Base-by-base conservation (phyloP, 2,329 filamentous ascomycete species). In the Huntiella savannae region DNA sequence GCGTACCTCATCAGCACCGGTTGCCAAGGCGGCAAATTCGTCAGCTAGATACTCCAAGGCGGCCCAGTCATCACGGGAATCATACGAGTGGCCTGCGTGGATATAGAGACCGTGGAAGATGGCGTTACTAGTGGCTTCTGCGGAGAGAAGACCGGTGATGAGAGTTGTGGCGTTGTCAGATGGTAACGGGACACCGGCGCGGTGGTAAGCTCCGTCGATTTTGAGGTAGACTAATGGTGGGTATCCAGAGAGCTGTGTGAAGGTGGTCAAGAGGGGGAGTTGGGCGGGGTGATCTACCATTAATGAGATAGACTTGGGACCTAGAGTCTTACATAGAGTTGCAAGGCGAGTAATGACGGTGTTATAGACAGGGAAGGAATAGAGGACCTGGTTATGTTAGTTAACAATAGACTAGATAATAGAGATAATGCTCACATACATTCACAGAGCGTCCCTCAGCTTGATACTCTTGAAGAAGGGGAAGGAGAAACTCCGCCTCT, bases 81-180 rank as follows among this genome's bases (percentile, higher is more conserved):
- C 66, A 57, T 91, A 88, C 15, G 77, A 82, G 53, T 82, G 70
- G 1, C 82, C 80, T 5, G 77, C 77, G 58, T 88, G 82, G 2
- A 71, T 71, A 59, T 88, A 88, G 16, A 87, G 62, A 0, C 82
- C 82, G 3, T 71, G 62, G 4, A 87, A 61, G 15, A 59, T 51
- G 49, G 59, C 58, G 7, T 46, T 45, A 3, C 62, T 62, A 2
- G 55, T 55, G 2, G 56, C 55, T n/a, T 70, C 62, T 0, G 65
- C 59, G 8, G 58, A 54, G 2, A 76, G 59, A 0, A 69, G 59
- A 11, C 56, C 54, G 32, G 60, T 53, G 35, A 79, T 63, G 1
- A 79, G 58, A 1, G 58, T 54, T 1, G 58, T 55, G 50, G 73
- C 69, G 2, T 59, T 60, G 1, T 59, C 53, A 0, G 72, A 71